Evolutionary conservation across 768 basidiomycete species (phyloP).

Genomic region (Boletus rubescentipes): DNA sequence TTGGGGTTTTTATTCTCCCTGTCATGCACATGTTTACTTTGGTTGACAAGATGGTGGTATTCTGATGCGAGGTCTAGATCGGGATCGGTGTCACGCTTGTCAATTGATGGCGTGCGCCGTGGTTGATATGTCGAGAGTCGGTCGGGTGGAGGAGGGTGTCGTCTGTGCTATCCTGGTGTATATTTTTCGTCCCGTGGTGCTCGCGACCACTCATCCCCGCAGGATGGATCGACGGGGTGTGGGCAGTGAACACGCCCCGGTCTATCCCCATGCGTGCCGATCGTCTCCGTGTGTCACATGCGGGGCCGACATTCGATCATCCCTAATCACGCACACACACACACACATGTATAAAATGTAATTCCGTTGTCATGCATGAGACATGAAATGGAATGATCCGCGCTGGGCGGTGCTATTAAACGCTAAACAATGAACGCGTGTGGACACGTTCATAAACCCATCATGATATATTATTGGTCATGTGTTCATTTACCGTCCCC

Average conservation of each 20-base stretch:
- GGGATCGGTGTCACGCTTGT: background rate
- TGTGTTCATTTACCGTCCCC: background rate
- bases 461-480: too few relatives aligned
- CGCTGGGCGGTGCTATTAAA: too few relatives aligned
- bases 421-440: too few relatives aligned
- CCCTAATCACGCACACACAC: too few relatives aligned
- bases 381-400: background rate
- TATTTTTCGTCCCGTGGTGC: too few relatives aligned
- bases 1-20: background rate
- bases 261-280: background rate
- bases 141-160: background rate
- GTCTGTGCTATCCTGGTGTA: background rate
- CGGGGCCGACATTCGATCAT: background rate
- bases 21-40: background rate
- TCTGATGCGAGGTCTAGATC: background rate
- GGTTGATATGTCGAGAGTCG: background rate
- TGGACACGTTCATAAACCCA: too few relatives aligned
- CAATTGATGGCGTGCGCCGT: too few relatives aligned
- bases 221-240: background rate
- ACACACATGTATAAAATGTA: background rate
- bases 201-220: too few relatives aligned
- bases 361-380: background rate
- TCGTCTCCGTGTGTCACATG: background rate
- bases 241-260: background rate
- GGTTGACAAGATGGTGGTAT: background rate